These are phyloP conservation scores for Plantago rigida DNA, from an alignment of 305 asterid species.

Conservation along the genomic window DNA sequence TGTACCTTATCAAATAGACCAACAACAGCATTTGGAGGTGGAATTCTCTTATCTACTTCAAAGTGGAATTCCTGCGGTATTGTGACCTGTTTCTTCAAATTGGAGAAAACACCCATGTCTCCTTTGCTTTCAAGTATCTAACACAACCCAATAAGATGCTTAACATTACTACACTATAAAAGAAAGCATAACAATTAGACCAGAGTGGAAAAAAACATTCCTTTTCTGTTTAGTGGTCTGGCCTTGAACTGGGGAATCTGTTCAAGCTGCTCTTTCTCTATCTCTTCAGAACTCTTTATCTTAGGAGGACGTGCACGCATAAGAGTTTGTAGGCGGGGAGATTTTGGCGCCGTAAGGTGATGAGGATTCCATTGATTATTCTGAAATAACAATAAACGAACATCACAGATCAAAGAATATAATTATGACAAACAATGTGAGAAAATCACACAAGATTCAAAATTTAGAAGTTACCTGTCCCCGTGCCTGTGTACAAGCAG, in stretches of 20 bases:
- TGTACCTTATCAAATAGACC: conserved; percentile 76
- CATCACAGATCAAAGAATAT: neutral
- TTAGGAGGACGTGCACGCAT: conserved; percentile 77
- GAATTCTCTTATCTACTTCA: conserved; percentile 75
- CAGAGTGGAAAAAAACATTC: conserved; percentile 16
- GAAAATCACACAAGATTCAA: conserved; percentile 12
- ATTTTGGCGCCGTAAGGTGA: conserved; percentile 69
- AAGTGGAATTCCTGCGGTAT: conserved; percentile 80
- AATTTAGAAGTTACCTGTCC: conserved; percentile 27
- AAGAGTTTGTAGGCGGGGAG: conserved; percentile 71
- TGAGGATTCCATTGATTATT: conserved; percentile 54
- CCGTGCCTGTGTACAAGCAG: conserved; percentile 30
- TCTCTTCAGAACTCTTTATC: conserved; percentile 59
- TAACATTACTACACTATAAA: neutral
- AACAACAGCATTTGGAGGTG: conserved; percentile 48
- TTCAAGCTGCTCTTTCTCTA: conserved; percentile 65
- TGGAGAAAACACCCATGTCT: conserved; percentile 67
- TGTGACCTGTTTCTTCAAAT: conserved; percentile 68
- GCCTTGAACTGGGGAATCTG: conserved; percentile 78
- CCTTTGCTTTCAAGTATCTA: conserved; percentile 96
- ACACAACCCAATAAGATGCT: conserved; percentile 16
- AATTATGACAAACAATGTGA: neutral
- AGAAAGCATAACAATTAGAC: neutral
- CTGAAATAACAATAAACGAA: conserved; percentile 33
- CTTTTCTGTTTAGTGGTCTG: conserved; percentile 84